phyloP scores from a whole-genome alignment of 192 early-diverging fungal species.

The Cetraspora pellucida region DNA sequence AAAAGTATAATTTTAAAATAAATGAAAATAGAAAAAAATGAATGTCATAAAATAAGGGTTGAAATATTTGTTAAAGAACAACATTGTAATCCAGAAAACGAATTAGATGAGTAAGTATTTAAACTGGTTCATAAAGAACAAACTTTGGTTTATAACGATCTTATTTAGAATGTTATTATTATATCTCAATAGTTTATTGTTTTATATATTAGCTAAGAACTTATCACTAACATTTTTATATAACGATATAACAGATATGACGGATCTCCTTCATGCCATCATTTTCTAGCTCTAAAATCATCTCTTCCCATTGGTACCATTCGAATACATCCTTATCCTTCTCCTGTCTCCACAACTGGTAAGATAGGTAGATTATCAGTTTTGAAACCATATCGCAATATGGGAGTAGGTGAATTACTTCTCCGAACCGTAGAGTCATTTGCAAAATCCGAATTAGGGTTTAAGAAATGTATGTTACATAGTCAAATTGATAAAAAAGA shows the following conservation, averaged over 20 bases:
- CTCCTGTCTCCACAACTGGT: too few species aligned
- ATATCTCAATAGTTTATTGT: too few species aligned
- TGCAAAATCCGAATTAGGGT: background rate
- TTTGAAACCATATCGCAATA: background rate
- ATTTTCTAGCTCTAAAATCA: background rate
- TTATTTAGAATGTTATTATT: too few species aligned
- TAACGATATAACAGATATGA: background rate
- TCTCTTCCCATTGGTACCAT: constrained; percentile 20
- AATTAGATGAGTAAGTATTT: constrained; percentile 27
- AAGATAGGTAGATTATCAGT: constrained; percentile 22
- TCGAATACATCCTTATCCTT: constrained; percentile 1
- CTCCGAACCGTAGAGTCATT: background rate
- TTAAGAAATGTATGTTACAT: constrained; percentile 12
- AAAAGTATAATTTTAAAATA: too few species aligned
- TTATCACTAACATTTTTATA: background rate
- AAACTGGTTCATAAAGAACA: background rate
- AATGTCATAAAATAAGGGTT: constrained; percentile 10
- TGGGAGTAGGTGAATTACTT: background rate
- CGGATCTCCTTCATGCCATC: background rate
- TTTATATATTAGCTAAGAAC: background rate
- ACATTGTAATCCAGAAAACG: background rate
- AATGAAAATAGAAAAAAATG: background rate
- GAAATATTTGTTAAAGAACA: constrained; percentile 32
- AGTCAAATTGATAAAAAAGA: constrained; percentile 12
- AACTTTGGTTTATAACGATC: too few species aligned